Conservation (phyloP, 192 early-diverging fungal genomes). For the Podila minutissima region DNA sequence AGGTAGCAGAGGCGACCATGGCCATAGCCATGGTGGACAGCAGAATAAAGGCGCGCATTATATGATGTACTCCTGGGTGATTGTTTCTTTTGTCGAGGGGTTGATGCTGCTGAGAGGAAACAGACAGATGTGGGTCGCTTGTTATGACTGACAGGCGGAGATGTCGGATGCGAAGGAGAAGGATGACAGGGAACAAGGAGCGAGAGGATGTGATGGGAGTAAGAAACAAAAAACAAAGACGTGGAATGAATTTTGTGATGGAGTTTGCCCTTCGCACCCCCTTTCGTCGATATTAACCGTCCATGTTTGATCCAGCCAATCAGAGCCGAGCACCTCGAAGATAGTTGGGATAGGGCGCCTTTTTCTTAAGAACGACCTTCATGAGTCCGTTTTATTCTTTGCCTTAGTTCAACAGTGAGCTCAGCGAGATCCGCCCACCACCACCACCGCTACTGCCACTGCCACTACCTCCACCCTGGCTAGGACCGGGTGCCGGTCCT, state of each 20-base stretch:
- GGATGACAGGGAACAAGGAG: constrained; percentile 1
- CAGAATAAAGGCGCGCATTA: constrained; percentile 36
- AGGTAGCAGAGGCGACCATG: constrained; percentile 61
- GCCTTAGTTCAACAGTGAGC: constrained; percentile 23
- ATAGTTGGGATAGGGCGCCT: not conserved
- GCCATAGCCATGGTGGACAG: constrained; percentile 40
- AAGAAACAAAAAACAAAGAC: not conserved
- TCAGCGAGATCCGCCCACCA: constrained; percentile 29
- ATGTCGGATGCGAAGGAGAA: not conserved
- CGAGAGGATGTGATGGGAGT: constrained; percentile 7
- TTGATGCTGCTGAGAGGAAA: not conserved
- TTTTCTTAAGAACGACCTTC: not conserved
- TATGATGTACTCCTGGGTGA: not conserved
- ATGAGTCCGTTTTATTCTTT: not conserved
- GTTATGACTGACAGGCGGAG: not conserved
- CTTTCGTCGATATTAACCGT: not conserved
- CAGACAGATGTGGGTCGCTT: too few relatives aligned
- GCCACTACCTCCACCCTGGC: not conserved
- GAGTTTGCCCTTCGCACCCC: not conserved
- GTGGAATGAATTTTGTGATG: not conserved
- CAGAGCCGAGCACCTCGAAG: not conserved
- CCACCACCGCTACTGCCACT: not conserved
- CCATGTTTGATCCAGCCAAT: constrained; percentile 1
- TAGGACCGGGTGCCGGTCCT: not conserved
- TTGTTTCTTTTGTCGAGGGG: not conserved